These are phyloP conservation scores for Fusarium metavorans DNA, from an alignment of 2,329 filamentous ascomycete species.

Conservation along the genomic window DNA sequence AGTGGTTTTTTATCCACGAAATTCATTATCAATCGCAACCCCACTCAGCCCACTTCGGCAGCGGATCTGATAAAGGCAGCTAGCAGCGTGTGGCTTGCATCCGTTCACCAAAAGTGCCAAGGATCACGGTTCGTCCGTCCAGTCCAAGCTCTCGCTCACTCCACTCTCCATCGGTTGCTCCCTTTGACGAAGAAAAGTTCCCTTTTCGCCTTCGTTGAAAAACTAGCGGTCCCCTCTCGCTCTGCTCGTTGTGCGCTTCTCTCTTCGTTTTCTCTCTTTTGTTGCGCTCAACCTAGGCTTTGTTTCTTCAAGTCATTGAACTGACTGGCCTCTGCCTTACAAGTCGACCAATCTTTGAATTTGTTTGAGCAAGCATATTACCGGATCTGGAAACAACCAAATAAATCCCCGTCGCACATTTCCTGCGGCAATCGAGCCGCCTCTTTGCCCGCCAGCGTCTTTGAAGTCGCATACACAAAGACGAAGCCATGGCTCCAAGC, in stretches of 20 bases:
- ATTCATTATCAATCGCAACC: conserved; percentile 36
- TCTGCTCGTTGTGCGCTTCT: conserved; percentile 11
- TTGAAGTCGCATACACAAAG: not conserved
- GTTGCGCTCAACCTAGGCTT: not conserved
- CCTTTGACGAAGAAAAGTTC: not conserved
- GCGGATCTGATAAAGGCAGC: conserved; percentile 39
- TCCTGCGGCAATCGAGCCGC: not conserved
- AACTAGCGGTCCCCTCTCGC: conserved; percentile 9
- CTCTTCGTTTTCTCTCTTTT: not conserved
- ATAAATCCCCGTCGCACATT: not conserved
- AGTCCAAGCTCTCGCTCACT: conserved; percentile 15
- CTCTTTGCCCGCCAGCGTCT: not conserved
- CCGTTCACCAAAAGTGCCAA: conserved; percentile 20
- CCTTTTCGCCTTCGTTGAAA: conserved; percentile 20
- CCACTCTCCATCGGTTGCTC: conserved; percentile 23
- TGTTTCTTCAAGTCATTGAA: conserved; percentile 12
- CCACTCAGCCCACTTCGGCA: conserved; percentile 19
- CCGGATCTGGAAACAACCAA: conserved; percentile 1
- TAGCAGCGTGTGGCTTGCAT: conserved; percentile 24
- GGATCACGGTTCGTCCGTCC: conserved; percentile 30
- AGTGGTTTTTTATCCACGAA: conserved; percentile 13
- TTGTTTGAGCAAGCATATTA: not conserved
- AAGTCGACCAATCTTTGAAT: not conserved
- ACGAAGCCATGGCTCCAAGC: conserved; percentile 21
- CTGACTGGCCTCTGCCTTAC: not conserved